Evolutionary conservation across 208 protist species (phyloP).

Genomic region (Trypanosomatidae sp.): DNA sequence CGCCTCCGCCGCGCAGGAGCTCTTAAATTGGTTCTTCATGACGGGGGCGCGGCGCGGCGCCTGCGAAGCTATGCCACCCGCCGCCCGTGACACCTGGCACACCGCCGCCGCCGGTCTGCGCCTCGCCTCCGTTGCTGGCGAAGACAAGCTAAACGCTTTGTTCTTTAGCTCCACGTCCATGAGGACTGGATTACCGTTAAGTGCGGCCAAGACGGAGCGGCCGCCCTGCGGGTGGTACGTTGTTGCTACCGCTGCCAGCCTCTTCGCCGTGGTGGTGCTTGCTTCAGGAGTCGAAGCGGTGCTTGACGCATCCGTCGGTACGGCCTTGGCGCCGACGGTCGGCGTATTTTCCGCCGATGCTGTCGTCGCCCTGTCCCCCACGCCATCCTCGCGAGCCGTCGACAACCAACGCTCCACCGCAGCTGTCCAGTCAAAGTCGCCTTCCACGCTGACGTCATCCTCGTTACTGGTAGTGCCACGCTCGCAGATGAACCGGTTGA

Average conservation of each 20-base stretch:
- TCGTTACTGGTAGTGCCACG: slow-evolving; percentile 9
- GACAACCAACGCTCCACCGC: slow-evolving; percentile 39
- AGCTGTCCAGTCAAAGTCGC: slow-evolving; percentile 34
- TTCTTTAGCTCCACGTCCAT: slow-evolving; percentile 1
- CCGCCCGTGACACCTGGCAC: slow-evolving; percentile 16
- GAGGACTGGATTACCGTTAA: slow-evolving; percentile 21
- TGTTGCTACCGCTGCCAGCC: not conserved
- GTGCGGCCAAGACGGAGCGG: slow-evolving; percentile 8
- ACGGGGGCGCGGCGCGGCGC: slow-evolving; percentile 30
- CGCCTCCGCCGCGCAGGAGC: slow-evolving; percentile 44
- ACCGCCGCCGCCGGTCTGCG: slow-evolving; percentile 8
- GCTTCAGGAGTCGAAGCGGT: not conserved
- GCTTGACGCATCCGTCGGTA: not conserved
- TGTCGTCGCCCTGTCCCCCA: not conserved
- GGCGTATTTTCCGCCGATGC: not conserved
- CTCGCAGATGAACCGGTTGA: slow-evolving; percentile 15
- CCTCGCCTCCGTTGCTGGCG: slow-evolving; percentile 1
- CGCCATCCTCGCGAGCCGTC: slow-evolving; percentile 18
- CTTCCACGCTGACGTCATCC: slow-evolving; percentile 12
- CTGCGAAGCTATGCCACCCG: not conserved
- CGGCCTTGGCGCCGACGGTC: not conserved
- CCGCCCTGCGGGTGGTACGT: slow-evolving; percentile 6
- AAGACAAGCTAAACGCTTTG: not conserved
- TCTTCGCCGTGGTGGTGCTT: not conserved
- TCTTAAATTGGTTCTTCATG: slow-evolving; percentile 56